Evolutionary conservation across 495 filamentous ascomycete species (phyloP).

Genomic region (Aspergillus campestris): DNA sequence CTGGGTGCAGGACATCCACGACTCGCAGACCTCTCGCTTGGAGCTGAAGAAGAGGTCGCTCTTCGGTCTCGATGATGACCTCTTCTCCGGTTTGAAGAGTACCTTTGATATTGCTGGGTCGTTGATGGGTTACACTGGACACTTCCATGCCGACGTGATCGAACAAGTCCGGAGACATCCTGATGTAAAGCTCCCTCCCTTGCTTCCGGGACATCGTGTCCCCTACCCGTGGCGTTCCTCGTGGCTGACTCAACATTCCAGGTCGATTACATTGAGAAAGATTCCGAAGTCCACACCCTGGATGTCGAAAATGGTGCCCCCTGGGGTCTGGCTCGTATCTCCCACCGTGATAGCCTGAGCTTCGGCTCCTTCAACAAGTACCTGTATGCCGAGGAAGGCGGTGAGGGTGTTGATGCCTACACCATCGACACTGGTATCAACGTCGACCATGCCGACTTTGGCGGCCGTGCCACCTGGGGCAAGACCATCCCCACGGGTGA

Average conservation of each 20-base stretch:
- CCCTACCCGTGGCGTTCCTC: not conserved
- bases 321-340: conserved; percentile 97
- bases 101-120: conserved; percentile 83
- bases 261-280: conserved; percentile 95
- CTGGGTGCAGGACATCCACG: conserved; percentile 79
- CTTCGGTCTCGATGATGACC: conserved; percentile 57
- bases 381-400: conserved; percentile 80
- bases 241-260: conserved; percentile 28
- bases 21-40: conserved; percentile 48
- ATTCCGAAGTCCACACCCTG: conserved; percentile 82
- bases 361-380: conserved; percentile 98
- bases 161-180: conserved; percentile 92
- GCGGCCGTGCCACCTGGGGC: conserved; percentile 90
- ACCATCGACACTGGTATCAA: conserved; percentile 98
- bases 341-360: conserved; percentile 75
- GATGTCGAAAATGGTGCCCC: conserved; percentile 80
- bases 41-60: conserved; percentile 89
- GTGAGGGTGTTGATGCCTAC: conserved; percentile 98
- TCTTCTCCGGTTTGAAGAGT: conserved; percentile 84
- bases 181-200: conserved; percentile 65
- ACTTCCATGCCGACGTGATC: conserved; percentile 89
- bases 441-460: conserved; percentile 89
- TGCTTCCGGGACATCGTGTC: not conserved
- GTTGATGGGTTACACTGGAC: conserved; percentile 85
- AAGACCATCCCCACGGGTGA: conserved; percentile 87